phyloP scores from a whole-genome alignment of 768 basidiomycete genomes.

The Naganishia kalamii region DNA sequence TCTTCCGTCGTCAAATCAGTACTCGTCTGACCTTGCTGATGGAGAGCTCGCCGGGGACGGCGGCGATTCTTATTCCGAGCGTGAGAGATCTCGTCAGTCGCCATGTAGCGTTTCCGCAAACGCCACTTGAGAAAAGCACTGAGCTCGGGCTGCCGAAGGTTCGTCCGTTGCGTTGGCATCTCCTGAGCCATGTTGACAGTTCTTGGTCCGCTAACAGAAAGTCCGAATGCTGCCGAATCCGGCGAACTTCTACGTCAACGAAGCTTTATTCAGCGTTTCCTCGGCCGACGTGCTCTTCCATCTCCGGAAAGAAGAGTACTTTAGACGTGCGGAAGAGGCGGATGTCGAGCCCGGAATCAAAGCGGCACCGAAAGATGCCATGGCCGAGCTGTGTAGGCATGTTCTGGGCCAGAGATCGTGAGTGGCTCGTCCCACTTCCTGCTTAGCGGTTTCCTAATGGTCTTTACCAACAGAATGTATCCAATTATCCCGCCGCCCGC shows the following conservation, averaged over 20 bases:
- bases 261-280: conserved; percentile 67
- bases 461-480: conserved; percentile 64
- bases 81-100: conserved; percentile 70
- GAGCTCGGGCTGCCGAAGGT: conserved; percentile 47
- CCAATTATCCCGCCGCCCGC: conserved; percentile 83
- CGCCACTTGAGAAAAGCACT: conserved; percentile 44
- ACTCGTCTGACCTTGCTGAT: conserved; percentile 58
- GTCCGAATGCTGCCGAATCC: conserved; percentile 82
- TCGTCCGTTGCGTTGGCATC: not conserved
- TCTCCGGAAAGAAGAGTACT: conserved; percentile 72
- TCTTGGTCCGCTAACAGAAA: conserved; percentile 52
- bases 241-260: conserved; percentile 74
- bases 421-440: conserved; percentile 12
- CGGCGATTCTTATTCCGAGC: conserved; percentile 73
- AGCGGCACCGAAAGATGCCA: conserved; percentile 54
- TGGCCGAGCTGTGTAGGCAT: conserved; percentile 72
- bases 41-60: conserved; percentile 60
- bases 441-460: not conserved
- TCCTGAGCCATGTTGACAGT: no score
- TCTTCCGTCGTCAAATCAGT: conserved; percentile 65
- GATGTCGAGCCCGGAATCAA: conserved; percentile 50
- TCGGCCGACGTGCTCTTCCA: conserved; percentile 87
- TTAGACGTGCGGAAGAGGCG: conserved; percentile 60
- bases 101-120: conserved; percentile 81
- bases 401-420: conserved; percentile 82